Percentiles rank a stretch among this genome's conserved stretches.
Conservation (phyloP, 164 flowering plant genomes). For the Hamamelis virginiana region DNA sequence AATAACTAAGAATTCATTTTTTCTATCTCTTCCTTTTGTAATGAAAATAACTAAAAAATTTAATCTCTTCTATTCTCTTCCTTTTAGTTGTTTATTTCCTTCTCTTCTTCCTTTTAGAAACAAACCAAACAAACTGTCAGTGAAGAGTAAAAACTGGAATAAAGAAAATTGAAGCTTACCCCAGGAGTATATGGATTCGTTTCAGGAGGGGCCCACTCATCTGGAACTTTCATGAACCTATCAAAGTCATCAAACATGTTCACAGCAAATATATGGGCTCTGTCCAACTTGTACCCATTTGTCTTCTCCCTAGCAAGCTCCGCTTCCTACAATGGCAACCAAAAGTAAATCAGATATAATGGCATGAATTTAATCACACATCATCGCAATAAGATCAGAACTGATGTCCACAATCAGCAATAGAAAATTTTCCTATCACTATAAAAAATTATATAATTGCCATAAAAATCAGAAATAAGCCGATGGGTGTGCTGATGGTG, state of each 20-base stretch:
- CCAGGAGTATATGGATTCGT: slow-evolving; percentile 73
- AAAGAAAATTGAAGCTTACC: slow-evolving; percentile 38
- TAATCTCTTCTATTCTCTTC: no score
- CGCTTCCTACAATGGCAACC: slow-evolving; percentile 62
- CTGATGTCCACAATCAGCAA: background rate
- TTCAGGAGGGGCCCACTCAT: slow-evolving; percentile 96
- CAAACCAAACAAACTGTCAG: no score
- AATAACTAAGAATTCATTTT: no score
- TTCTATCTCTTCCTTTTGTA: no score
- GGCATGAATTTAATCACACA: background rate
- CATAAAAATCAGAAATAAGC: no score
- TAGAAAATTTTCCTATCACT: background rate
- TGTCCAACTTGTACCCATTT: slow-evolving; percentile 81
- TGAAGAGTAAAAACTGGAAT: no score
- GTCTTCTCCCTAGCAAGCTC: slow-evolving; percentile 89
- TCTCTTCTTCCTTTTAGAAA: no score
- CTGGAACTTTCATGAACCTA: slow-evolving; percentile 86
- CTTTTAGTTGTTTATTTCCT: no score
- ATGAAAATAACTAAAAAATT: no score
- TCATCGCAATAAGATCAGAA: background rate
- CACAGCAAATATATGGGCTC: slow-evolving; percentile 79
- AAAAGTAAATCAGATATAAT: background rate
- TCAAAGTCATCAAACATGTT: slow-evolving; percentile 88
- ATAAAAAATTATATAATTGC: background rate
- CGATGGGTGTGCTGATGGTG: no score